Evolutionary conservation across 1,139 yeast genomes (phyloP).

Genomic region (Hansenula sp.): DNA sequence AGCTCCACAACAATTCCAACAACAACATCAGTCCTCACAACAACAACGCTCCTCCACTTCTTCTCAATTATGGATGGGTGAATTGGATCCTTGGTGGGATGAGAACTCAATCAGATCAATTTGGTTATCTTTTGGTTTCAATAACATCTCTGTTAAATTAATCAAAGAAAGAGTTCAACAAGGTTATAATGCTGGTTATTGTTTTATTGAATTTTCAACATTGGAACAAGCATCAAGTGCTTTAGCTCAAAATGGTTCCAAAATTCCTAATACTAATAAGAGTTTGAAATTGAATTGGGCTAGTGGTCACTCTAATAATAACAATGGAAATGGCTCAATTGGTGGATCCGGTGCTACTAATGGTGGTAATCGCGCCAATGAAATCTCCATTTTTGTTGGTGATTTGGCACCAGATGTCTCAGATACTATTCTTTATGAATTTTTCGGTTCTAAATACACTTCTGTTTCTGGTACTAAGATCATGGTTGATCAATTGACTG

Average conservation of each 20-base stretch:
- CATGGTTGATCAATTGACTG: constrained; percentile 77
- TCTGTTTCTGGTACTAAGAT: constrained; percentile 83
- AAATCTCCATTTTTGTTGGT: constrained; percentile 80
- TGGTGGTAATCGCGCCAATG: constrained; percentile 27
- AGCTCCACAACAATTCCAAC: not conserved
- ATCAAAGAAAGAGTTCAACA: constrained; percentile 46
- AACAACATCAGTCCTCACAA: not conserved
- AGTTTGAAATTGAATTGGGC: constrained; percentile 84
- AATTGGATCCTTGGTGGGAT: constrained; percentile 82
- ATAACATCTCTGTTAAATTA: constrained; percentile 51
- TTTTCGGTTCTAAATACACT: constrained; percentile 67
- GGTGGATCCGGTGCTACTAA: constrained; percentile 12
- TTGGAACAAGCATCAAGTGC: constrained; percentile 72
- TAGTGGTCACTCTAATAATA: constrained; percentile 33
- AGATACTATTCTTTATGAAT: constrained; percentile 63
- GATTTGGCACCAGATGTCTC: constrained; percentile 76
- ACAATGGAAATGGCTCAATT: not conserved
- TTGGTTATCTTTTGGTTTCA: constrained; percentile 58
- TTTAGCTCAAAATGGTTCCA: constrained; percentile 61
- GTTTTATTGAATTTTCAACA: constrained; percentile 77
- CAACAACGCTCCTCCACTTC: constrained; percentile 7
- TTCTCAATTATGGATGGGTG: constrained; percentile 83
- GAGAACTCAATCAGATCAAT: constrained; percentile 62
- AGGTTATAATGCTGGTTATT: constrained; percentile 64
- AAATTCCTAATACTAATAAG: constrained; percentile 60